Base-by-base conservation (phyloP, 1,139 yeast species). In the Debaryomycetaceae sp. region DNA sequence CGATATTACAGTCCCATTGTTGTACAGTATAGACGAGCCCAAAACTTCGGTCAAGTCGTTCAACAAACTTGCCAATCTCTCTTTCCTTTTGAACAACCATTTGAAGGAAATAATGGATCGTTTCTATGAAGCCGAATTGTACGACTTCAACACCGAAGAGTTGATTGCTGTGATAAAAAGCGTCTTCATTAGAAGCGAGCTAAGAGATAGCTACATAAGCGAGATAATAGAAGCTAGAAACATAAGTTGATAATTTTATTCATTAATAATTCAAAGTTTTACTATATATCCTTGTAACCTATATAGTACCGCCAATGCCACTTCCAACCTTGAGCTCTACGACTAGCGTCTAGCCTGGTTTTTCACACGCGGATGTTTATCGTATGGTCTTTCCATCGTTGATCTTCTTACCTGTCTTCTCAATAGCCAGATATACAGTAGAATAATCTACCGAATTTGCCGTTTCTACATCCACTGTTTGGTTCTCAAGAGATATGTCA, bases 351-450 rank as follows among this genome's bases (percentile, higher is more conserved):
- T 5, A 8, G 5, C 31, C 31, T 13, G n/a, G 6, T 11, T 15
- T n/a, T 11, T 22, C 14, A 4, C n/a, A 17, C 14, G 18, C 14
- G 9, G 11, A n/a, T n/a, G n/a, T 32, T 40, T 58, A 64, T 40
- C 52, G 51, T 46, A 76, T 56, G 26, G 70, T 64, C 43, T 75
- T 73, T 8, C 96, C 96, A 22, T 74, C 73, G 43, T 75, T 71
- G 43, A 92, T 85, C 53, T 81, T 80, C 71, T 91, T 92, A 26
- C 98, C 98, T 1, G 98, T 89, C 71, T 91, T 92, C 47, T 83
- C 72, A 52, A 92, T 91, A 42, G 89, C 81, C 41, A 75, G 82
- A 45, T 84, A 71, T 17, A 92, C 92, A 2, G 84, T 78, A 39
- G 89, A 95, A 58, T 86, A 88, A 41, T 78, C 75, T 31, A 85